These are phyloP conservation scores for Phytophthora multivora DNA, from an alignment of 352 stramenopile genomes.

Conservation along the genomic window DNA sequence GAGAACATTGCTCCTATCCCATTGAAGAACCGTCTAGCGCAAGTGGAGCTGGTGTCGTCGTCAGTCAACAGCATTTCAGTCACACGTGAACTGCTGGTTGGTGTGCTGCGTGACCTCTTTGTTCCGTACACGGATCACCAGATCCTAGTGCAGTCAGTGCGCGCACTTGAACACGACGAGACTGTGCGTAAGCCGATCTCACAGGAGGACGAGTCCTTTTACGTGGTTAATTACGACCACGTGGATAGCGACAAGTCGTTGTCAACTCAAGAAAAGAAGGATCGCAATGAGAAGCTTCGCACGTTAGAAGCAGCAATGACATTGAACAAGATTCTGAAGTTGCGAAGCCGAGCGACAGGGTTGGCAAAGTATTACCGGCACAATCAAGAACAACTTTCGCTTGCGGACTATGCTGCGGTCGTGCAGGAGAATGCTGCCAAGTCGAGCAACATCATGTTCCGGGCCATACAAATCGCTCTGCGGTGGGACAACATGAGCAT, in stretches of 20 bases:
- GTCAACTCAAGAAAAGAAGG: slow-evolving; percentile 49
- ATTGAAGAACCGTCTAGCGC: slow-evolving; percentile 43
- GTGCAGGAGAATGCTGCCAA: slow-evolving; percentile 47
- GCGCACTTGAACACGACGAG: slow-evolving; percentile 49
- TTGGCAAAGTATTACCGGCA: slow-evolving; percentile 50
- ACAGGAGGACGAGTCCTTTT: slow-evolving; percentile 56
- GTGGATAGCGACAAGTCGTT: slow-evolving; percentile 48
- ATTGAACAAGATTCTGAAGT: slow-evolving; percentile 52
- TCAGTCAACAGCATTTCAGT: slow-evolving; percentile 49
- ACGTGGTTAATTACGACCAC: slow-evolving; percentile 54
- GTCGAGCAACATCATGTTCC: slow-evolving; percentile 60
- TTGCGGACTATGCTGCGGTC: slow-evolving; percentile 44
- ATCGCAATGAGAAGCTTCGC: slow-evolving; percentile 39
- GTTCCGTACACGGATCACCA: slow-evolving; percentile 65
- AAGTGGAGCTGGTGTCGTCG: slow-evolving; percentile 45
- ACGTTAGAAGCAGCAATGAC: slow-evolving; percentile 50
- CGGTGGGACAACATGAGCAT: slow-evolving; percentile 63
- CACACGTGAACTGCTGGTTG: slow-evolving; percentile 46
- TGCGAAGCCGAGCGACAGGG: slow-evolving; percentile 44
- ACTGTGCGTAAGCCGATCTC: slow-evolving; percentile 41
- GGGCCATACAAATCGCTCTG: slow-evolving; percentile 53
- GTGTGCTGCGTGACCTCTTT: slow-evolving; percentile 57
- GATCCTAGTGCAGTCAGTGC: slow-evolving; percentile 54
- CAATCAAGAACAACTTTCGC: slow-evolving; percentile 45
- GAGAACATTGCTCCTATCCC: slow-evolving; percentile 58